Evolutionary conservation across 2,329 filamentous ascomycete genomes (phyloP), one percentile per base, ranked within the genome.

Genomic region (Colletotrichum sp.): DNA sequence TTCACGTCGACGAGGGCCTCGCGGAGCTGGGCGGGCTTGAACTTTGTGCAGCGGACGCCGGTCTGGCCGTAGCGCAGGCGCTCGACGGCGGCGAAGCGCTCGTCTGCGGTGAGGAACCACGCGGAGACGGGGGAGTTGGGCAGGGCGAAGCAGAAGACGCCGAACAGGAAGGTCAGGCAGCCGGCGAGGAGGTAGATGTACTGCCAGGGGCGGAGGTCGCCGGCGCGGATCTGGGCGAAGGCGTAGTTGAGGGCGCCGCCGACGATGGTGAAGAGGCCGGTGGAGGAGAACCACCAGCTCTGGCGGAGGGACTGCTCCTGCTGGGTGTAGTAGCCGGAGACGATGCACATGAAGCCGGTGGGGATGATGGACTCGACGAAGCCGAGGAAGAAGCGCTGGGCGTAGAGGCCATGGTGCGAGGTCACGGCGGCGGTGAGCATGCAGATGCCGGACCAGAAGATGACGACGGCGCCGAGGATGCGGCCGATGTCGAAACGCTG

Each of bases 141-240:
- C 68, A 94, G 85, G 10, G 87, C 86, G 79, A 94, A 94, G 83
- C 93, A 95, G 80, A 89, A 88, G 0, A 92, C 71, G 0, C 93
- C 93, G 78, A 93, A 94, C 0, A 93, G 63, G 49, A 94, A 90
- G 0, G 93, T 94, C 66, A 94, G 79, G 0, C 86, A 86, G 1
- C 93, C 93, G 1, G 92, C 92, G 21, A 94, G 85, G 16, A 95
- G 85, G 81, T 94, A 95, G 75, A 95, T 93, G 79, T 93, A 94
- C 84, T 94, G 93, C 93, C 93, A 95, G 6, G 89, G 85, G 57
- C 86, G 88, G 57, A 94, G 83, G 0, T 84, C 81, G 0, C 90
- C 91, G 2, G 88, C 85, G 0, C 81, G 84, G 65, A 94, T 91
- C 81, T 93, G 92, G 0, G 91, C 92, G 80, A 94, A 94, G 5